Percentiles rank a stretch among this genome's conserved stretches.
These are phyloP conservation scores for Cytidiella melzeri DNA, from an alignment of 768 basidiomycete species.

Conservation along the genomic window DNA sequence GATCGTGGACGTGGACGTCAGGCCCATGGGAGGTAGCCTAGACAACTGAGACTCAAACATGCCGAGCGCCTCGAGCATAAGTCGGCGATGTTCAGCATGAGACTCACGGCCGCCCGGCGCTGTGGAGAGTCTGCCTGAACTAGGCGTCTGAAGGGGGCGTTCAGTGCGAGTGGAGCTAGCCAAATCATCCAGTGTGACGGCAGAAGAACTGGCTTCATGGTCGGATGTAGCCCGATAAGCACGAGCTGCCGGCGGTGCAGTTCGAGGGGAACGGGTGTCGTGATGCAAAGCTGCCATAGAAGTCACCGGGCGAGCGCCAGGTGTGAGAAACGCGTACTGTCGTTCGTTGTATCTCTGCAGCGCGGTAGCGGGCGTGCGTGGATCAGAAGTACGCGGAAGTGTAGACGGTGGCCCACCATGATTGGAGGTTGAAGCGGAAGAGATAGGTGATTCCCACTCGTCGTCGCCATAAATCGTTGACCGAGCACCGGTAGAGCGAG, in stretches of 20 bases:
- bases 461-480: constrained; percentile 13
- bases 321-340: background rate
- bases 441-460: constrained; percentile 10
- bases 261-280: constrained; percentile 27
- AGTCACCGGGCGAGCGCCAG: constrained; percentile 22
- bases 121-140: background rate
- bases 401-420: constrained; percentile 12
- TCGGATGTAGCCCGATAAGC: constrained; percentile 37
- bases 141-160: constrained; percentile 3
- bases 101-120: constrained; percentile 10
- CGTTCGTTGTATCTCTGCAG: constrained; percentile 7
- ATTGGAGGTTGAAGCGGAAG: constrained; percentile 2
- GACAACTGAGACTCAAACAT: constrained; percentile 66
- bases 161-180: constrained; percentile 7
- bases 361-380: constrained; percentile 8
- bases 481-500: constrained; percentile 18
- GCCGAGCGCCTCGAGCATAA: constrained; percentile 62
- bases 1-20: constrained; percentile 33
- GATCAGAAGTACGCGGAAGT: constrained; percentile 9
- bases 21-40: constrained; percentile 43
- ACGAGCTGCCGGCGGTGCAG: constrained; percentile 33
- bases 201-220: constrained; percentile 14
- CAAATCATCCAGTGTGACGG: constrained; percentile 1
- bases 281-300: constrained; percentile 31
- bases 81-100: constrained; percentile 51